phyloP scores from a whole-genome alignment of 495 filamentous ascomycete species.

The Aspergillus coremiiformis region DNA sequence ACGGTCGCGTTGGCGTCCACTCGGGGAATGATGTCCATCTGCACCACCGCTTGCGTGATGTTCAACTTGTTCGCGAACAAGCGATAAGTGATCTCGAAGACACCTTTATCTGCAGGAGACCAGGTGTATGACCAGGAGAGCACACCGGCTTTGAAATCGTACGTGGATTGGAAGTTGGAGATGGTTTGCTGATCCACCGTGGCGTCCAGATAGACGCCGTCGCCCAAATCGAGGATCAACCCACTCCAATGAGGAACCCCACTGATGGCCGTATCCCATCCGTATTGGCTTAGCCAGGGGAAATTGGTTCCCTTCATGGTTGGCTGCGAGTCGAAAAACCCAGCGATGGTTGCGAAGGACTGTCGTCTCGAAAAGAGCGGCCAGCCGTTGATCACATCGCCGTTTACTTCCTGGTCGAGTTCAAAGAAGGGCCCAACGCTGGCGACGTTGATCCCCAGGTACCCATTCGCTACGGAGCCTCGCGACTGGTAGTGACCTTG shows the following conservation, averaged over 20 bases:
- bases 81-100: slow-evolving; percentile 50
- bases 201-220: slow-evolving; percentile 49
- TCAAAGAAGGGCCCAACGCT: slow-evolving; percentile 66
- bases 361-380: slow-evolving; percentile 61
- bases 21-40: slow-evolving; percentile 47
- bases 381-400: slow-evolving; percentile 63
- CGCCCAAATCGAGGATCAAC: slow-evolving; percentile 51
- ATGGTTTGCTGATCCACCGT: slow-evolving; percentile 55
- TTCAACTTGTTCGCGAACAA: slow-evolving; percentile 56
- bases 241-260: slow-evolving; percentile 67
- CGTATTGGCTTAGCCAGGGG: slow-evolving; percentile 63
- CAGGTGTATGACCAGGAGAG: slow-evolving; percentile 60
- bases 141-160: slow-evolving; percentile 56
- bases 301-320: slow-evolving; percentile 61
- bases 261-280: slow-evolving; percentile 64
- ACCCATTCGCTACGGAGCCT: slow-evolving; percentile 57
- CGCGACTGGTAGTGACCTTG: slow-evolving; percentile 58
- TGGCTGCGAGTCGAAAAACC: slow-evolving; percentile 62
- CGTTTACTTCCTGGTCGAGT: slow-evolving; percentile 43
- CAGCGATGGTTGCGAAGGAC: slow-evolving; percentile 65
- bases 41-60: slow-evolving; percentile 56
- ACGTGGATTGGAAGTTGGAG: slow-evolving; percentile 51
- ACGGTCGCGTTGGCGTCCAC: slow-evolving; percentile 41
- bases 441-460: slow-evolving; percentile 54
- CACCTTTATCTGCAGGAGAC: slow-evolving; percentile 46